phyloP scores from a whole-genome alignment of 768 basidiomycete species.

The Tephrocybe sp. region DNA sequence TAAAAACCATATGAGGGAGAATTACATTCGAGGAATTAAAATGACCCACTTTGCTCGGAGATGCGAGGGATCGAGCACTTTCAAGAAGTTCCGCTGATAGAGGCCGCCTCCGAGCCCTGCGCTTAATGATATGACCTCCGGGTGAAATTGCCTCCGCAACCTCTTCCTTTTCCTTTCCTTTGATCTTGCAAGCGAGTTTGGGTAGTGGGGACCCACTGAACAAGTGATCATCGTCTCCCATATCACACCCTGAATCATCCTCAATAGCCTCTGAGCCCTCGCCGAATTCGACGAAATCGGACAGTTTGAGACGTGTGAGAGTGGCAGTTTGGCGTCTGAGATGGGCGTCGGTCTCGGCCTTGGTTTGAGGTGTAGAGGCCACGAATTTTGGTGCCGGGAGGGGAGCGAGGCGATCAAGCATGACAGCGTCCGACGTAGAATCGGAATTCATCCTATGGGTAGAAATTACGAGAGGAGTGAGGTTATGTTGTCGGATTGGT shows the following conservation, averaged over 20 bases:
- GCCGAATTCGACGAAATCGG: conserved; percentile 50
- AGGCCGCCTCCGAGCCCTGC: conserved; percentile 72
- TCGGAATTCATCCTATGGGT: conserved; percentile 30
- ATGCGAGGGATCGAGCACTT: conserved; percentile 43
- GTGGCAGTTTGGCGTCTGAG: conserved; percentile 60
- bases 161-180: conserved; percentile 52
- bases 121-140: conserved; percentile 73
- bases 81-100: conserved; percentile 66
- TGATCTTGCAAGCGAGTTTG: conserved; percentile 29
- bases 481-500: conserved; percentile 51
- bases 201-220: conserved; percentile 29
- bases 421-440: conserved; percentile 34
- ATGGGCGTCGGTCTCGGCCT: conserved; percentile 53
- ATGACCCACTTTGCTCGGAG: conserved; percentile 40
- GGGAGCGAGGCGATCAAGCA: conserved; percentile 55
- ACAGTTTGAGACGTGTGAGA: conserved; percentile 58
- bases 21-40: background rate
- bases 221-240: conserved; percentile 39
- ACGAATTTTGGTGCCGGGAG: conserved; percentile 52
- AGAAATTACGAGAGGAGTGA: conserved; percentile 50
- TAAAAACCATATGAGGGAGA: background rate
- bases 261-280: conserved; percentile 41
- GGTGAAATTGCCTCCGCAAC: conserved; percentile 73
- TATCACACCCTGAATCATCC: conserved; percentile 55
- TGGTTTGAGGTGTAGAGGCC: conserved; percentile 48